Evolutionary conservation across 1,139 yeast species (phyloP).

Genomic region (Geotrichum histeridarum): DNA sequence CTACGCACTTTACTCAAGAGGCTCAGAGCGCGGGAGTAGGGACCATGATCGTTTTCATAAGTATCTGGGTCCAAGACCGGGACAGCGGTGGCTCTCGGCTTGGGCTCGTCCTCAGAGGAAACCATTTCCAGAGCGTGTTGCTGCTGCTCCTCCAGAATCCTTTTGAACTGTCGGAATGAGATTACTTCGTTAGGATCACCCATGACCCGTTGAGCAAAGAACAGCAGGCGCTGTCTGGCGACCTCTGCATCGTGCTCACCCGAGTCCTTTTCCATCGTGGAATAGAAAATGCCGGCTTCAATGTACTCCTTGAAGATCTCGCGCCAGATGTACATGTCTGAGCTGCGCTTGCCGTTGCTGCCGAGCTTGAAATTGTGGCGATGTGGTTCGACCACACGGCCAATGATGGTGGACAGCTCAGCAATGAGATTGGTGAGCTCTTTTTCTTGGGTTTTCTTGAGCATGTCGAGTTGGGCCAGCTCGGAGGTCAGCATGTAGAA

Average conservation of each 20-base stretch:
- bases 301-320: slow-evolving; percentile 59
- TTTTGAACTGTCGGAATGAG: slow-evolving; percentile 13
- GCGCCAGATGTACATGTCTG: slow-evolving; percentile 68
- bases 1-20: slow-evolving; percentile 1
- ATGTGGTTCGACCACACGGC: slow-evolving; percentile 42
- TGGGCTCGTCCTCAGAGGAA: not conserved
- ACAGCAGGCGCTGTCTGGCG: slow-evolving; percentile 37
- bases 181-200: slow-evolving; percentile 16
- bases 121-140: slow-evolving; percentile 1
- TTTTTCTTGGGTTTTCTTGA: slow-evolving; percentile 45
- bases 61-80: slow-evolving; percentile 1
- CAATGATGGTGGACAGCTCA: slow-evolving; percentile 41
- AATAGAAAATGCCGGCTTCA: slow-evolving; percentile 62
- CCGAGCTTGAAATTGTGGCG: slow-evolving; percentile 10
- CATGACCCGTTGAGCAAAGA: slow-evolving; percentile 41
- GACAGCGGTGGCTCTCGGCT: not conserved
- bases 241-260: slow-evolving; percentile 43
- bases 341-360: slow-evolving; percentile 31
- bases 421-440: slow-evolving; percentile 46
- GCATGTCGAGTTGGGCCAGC: slow-evolving; percentile 46
- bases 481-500: slow-evolving; percentile 56
- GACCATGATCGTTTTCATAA: slow-evolving; percentile 1
- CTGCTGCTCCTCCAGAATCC: not conserved
- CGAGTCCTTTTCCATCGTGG: slow-evolving; percentile 47
- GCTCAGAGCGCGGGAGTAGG: slow-evolving; percentile 8